Evolutionary conservation across 2,329 filamentous ascomycete species (phyloP).

Genomic region (Alternaria dauci): DNA sequence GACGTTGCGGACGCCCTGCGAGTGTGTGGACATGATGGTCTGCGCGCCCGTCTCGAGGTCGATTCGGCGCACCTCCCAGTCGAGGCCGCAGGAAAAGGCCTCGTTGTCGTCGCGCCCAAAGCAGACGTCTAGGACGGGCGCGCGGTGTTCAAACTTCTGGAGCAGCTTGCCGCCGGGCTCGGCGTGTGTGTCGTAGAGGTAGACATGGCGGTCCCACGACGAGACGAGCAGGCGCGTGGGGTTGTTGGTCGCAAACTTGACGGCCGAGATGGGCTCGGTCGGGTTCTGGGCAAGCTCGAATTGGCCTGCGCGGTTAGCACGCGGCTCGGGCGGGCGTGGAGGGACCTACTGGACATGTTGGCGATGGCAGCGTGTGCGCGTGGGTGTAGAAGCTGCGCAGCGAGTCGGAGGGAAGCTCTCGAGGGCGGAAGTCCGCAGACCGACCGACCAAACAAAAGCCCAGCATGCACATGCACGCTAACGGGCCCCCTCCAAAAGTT

Average conservation of each 20-base stretch:
- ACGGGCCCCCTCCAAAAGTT: constrained; percentile 26
- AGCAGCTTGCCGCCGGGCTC: constrained; percentile 70
- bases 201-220: constrained; percentile 93
- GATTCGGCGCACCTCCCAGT: constrained; percentile 85
- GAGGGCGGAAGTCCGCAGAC: constrained; percentile 24
- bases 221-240: constrained; percentile 82
- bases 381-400: constrained; percentile 13
- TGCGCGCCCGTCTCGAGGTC: constrained; percentile 76
- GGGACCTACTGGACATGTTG: constrained; percentile 42
- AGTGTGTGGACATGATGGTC: constrained; percentile 79
- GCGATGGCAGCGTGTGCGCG: constrained; percentile 14
- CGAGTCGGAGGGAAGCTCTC: constrained; percentile 29
- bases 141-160: constrained; percentile 79
- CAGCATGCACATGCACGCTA: constrained; percentile 18
- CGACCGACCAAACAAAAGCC: constrained; percentile 4
- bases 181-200: constrained; percentile 80
- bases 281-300: constrained; percentile 85
- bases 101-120: constrained; percentile 85
- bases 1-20: constrained; percentile 80
- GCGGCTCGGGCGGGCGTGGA: fast-evolving
- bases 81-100: constrained; percentile 85
- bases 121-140: constrained; percentile 89
- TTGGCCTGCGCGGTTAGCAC: constrained; percentile 58
- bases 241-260: constrained; percentile 84
- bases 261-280: constrained; percentile 83